These are phyloP conservation scores for Ceratocystis eucalypticola DNA, from an alignment of 2,329 filamentous ascomycete species.

Conservation along the genomic window DNA sequence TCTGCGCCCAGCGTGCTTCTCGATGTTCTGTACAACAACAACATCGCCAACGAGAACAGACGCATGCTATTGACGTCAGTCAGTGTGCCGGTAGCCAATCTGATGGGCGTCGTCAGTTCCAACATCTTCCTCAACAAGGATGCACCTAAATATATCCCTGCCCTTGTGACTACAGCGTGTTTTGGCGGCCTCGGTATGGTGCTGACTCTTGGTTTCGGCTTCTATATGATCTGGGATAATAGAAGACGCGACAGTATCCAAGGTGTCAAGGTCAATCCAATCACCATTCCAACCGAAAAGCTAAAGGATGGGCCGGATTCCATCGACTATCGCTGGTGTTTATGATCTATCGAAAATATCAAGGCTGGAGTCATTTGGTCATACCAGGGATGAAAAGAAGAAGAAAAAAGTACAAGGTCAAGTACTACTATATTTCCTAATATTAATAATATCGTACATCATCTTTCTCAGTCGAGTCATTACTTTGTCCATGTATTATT, in stretches of 20 bases:
- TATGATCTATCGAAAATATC: slow-evolving; percentile 38
- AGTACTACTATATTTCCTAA: not conserved
- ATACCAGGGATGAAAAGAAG: no score
- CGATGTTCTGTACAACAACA: slow-evolving; percentile 62
- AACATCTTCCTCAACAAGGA: slow-evolving; percentile 56
- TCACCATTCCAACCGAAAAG: slow-evolving; percentile 37
- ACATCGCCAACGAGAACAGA: slow-evolving; percentile 62
- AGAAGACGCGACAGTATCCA: slow-evolving; percentile 39
- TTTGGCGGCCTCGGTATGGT: slow-evolving; percentile 49
- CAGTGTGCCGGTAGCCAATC: slow-evolving; percentile 59
- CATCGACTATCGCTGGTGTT: slow-evolving; percentile 40
- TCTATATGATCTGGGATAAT: slow-evolving; percentile 47
- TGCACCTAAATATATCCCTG: slow-evolving; percentile 52
- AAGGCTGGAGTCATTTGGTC: slow-evolving; percentile 21
- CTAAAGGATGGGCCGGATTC: slow-evolving; percentile 36
- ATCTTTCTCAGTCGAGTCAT: no score
- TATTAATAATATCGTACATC: not conserved
- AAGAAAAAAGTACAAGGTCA: not conserved
- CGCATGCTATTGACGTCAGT: slow-evolving; percentile 57
- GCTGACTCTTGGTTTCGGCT: slow-evolving; percentile 40
- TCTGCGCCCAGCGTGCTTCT: slow-evolving; percentile 59
- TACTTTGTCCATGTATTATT: not conserved
- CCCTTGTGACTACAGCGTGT: slow-evolving; percentile 49
- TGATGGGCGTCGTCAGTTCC: slow-evolving; percentile 57
- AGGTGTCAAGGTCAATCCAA: slow-evolving; percentile 34